Percentiles rank a stretch among this genome's conserved stretches.
Conservation (phyloP, 352 stramenopile genomes). For the Globisporangium paroecandrum region DNA sequence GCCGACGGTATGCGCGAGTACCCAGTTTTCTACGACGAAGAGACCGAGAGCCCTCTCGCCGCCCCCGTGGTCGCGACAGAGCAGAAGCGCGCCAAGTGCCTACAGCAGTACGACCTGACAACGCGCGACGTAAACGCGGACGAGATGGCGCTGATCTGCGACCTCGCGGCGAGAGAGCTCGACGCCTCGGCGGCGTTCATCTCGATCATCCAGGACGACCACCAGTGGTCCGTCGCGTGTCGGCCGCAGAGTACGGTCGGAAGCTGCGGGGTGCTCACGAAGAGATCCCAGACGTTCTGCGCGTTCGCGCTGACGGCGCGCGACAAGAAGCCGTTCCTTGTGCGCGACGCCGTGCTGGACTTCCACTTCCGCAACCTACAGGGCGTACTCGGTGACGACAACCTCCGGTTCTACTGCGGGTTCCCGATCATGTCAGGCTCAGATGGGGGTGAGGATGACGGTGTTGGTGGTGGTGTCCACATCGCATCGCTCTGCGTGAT, state of each 20-base stretch:
- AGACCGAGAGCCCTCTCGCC: slow-evolving; percentile 24
- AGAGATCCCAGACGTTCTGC: slow-evolving; percentile 35
- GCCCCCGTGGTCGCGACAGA: slow-evolving; percentile 28
- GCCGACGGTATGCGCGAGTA: slow-evolving; percentile 36
- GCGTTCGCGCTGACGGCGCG: slow-evolving; percentile 30
- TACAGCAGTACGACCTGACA: slow-evolving; percentile 26
- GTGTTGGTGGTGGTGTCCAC: background rate
- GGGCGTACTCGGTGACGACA: slow-evolving; percentile 24
- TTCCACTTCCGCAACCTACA: slow-evolving; percentile 54
- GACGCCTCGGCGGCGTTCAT: slow-evolving; percentile 33
- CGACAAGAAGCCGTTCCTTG: slow-evolving; percentile 33
- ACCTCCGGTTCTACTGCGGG: slow-evolving; percentile 41
- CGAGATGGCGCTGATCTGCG: slow-evolving; percentile 46
- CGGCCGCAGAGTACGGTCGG: background rate
- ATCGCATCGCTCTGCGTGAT: slow-evolving; percentile 46
- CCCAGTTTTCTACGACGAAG: slow-evolving; percentile 43
- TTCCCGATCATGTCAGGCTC: slow-evolving; percentile 34
- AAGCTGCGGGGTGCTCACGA: slow-evolving; percentile 14
- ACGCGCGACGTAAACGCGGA: slow-evolving; percentile 21
- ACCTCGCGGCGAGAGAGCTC: slow-evolving; percentile 50
- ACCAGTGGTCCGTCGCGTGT: slow-evolving; percentile 23
- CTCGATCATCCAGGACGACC: slow-evolving; percentile 32
- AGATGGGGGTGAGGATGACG: background rate
- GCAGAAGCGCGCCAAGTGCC: slow-evolving; percentile 25
- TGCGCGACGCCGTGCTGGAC: slow-evolving; percentile 41